Base-by-base conservation (phyloP, 2,329 filamentous ascomycete genomes). In the Aureobasidium sp. region DNA sequence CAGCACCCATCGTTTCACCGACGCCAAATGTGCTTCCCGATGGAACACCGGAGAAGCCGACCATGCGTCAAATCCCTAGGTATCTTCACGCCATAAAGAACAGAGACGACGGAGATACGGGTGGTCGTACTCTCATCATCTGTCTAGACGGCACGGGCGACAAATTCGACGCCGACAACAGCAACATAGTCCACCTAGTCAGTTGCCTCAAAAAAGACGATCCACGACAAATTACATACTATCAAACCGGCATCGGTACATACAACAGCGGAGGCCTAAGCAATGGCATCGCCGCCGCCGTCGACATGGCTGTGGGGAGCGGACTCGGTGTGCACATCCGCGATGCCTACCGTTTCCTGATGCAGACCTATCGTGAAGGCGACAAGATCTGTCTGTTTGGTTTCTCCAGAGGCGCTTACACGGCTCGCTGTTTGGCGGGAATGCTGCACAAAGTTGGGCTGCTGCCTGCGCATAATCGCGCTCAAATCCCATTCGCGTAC, bases 341-440 rank as follows among this genome's bases (percentile, higher is more conserved):
- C 52, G 70, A 71, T 55, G 69, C 69, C 2, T 71, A 71, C 55
- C 56, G 68, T 58, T 77, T 77, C 40, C 56, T 77, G 6, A 76
- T 76, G 74, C 63, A 74, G 29, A 75, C 73, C 50, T 77, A 76
- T 52, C 62, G 61, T 0, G 71, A 73, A 25, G 72, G 70, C 17
- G 73, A 76, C 55, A 70, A 71, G 39, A 75, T 76, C 21, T 76
- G 70, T 58, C 66, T 76, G 16, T 70, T 77, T 21, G 74, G 74
- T 3, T 77, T 77, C 62, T 75, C 72, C 0, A 63, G 74, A 54
- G 74, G 73, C 12, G 71, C 74, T 4, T 78, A 78, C 49, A 78
- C 75, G 1, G 74, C 74, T 14, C 68, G 75, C 3, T 78, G 76
- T 51, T 63, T 78, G 3, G 65, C 68, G 16, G 70, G 69, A 2